phyloP scores from a whole-genome alignment of 257 asterid species.

The Ilex aquifolium region DNA sequence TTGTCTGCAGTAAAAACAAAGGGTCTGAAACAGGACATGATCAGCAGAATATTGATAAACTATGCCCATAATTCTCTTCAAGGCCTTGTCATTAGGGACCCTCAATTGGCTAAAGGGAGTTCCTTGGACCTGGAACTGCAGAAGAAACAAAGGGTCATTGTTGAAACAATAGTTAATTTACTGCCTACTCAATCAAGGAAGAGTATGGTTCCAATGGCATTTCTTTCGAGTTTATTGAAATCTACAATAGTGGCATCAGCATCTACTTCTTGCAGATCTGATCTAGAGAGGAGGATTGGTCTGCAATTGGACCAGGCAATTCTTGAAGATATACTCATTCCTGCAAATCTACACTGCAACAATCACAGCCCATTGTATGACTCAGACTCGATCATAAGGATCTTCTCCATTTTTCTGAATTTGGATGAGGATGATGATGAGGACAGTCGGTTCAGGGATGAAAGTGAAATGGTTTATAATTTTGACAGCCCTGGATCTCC shows the following conservation, averaged over 20 bases:
- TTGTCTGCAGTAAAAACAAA: slow-evolving; percentile 62
- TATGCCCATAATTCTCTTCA: slow-evolving; percentile 77
- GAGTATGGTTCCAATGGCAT: slow-evolving; percentile 80
- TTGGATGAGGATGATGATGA: slow-evolving; percentile 80
- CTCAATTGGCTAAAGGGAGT: slow-evolving; percentile 45
- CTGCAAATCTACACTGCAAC: slow-evolving; percentile 48
- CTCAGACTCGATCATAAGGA: slow-evolving; percentile 58
- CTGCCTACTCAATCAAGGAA: slow-evolving; percentile 80
- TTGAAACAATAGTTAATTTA: slow-evolving; percentile 55
- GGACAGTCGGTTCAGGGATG: slow-evolving; percentile 53
- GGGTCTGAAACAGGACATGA: slow-evolving; percentile 81
- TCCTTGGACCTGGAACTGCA: slow-evolving; percentile 41
- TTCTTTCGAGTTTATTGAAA: slow-evolving; percentile 73
- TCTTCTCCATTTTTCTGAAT: slow-evolving; percentile 80
- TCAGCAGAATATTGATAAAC: slow-evolving; percentile 65
- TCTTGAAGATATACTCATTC: slow-evolving; percentile 84
- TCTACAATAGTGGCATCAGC: slow-evolving; percentile 61
- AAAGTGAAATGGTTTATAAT: slow-evolving; percentile 62
- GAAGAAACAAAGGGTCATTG: slow-evolving; percentile 61
- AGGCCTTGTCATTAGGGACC: slow-evolving; percentile 47
- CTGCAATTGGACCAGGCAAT: slow-evolving; percentile 87
- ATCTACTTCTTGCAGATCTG: slow-evolving; percentile 70
- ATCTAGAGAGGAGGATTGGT: slow-evolving; percentile 85
- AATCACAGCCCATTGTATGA: slow-evolving; percentile 60
- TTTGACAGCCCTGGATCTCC: slow-evolving; percentile 91